Base-by-base conservation (phyloP, 2,329 filamentous ascomycete genomes). In the Penicillium janthinellum region DNA sequence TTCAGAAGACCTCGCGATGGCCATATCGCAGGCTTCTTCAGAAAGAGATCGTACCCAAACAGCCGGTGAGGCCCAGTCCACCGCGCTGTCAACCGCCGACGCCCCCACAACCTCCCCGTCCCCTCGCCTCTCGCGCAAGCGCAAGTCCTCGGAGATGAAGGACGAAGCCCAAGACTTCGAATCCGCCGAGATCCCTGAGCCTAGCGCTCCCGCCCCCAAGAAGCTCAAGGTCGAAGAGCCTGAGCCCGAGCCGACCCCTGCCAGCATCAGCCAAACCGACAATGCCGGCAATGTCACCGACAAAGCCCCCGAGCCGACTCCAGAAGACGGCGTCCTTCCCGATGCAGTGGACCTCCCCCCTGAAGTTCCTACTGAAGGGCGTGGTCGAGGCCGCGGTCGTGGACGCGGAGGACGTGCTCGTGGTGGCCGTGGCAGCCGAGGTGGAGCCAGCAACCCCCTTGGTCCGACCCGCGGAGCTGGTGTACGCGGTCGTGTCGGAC, bases 341-440 rank as follows among this genome's bases (percentile, higher is more conserved):
- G 51, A 37, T 12, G 11, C 37, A 2, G 10, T 25, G 3, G 17
- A 34, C 14, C 31, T 47, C 42, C 20, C 37, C 20, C 31, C 22
- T 14, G 31, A 42, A 14, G 38, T 6, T 8, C 38, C 37, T 4
- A 12, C 20, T 22, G 10, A 17, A 7, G 15, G 50, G 22, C 17
- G 20, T 8, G 39, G 42, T 10, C 39, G 39, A 47, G 39, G 39
- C 7, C 31, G 52, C 17, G 49, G 49, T 14, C 49, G 49, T 38
- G 49, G 49, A 39, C 49, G 49, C 4, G 49, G 49, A 25, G 49
- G 49, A 25, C 37, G 37, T 25, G 72, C 72, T 41, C 70, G 72
- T 3, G 73, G 73, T 4, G 71, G 76, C 49, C 69, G 67, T 48
- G 73, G 72, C 28, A 68, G 75, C 45, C 70, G 75, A 37, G 71